Percentiles rank a stretch among this genome's conserved stretches.
phyloP scores from a whole-genome alignment of 2,329 filamentous ascomycete genomes.

The Chaetoscypha palmicola region DNA sequence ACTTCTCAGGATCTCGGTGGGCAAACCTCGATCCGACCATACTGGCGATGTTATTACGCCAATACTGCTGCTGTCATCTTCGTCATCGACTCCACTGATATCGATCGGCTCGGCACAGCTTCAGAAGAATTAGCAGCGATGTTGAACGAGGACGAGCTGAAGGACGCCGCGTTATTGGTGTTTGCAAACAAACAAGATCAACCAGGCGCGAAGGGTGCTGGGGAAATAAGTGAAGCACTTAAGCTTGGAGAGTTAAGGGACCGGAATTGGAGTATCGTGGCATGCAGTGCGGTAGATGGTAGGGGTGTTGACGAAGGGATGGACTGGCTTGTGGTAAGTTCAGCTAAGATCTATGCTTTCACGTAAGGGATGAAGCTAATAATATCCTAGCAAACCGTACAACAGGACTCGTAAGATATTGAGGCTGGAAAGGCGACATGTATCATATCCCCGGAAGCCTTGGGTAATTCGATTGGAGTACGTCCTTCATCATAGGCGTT shows the following conservation, averaged over 20 bases:
- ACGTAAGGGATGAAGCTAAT: slow-evolving; percentile 8
- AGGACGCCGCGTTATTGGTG: slow-evolving; percentile 84
- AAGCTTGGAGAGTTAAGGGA: slow-evolving; percentile 86
- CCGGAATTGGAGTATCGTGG: slow-evolving; percentile 98
- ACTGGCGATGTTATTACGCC: slow-evolving; percentile 99
- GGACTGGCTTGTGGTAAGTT: slow-evolving; percentile 77
- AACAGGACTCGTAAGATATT: slow-evolving; percentile 27
- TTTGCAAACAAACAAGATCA: slow-evolving; percentile 99
- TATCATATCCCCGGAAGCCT: slow-evolving; percentile 15
- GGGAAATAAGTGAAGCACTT: slow-evolving; percentile 91
- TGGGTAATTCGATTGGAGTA: slow-evolving; percentile 18
- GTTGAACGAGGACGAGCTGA: slow-evolving; percentile 94
- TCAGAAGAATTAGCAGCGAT: slow-evolving; percentile 89
- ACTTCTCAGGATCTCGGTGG: slow-evolving; percentile 69
- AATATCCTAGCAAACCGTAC: slow-evolving; percentile 30
- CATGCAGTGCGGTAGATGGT: slow-evolving; percentile 92
- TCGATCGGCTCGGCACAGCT: slow-evolving; percentile 86
- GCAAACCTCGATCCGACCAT: slow-evolving; percentile 96
- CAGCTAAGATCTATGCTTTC: background rate
- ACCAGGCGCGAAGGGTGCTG: slow-evolving; percentile 90
- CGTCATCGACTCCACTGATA: slow-evolving; percentile 96
- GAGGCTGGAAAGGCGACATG: slow-evolving; percentile 11
- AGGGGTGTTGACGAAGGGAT: slow-evolving; percentile 94
- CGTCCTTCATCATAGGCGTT: slow-evolving; percentile 6
- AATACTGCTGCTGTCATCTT: slow-evolving; percentile 98